Evolutionary conservation across 2,329 filamentous ascomycete genomes (phyloP), one percentile per base, ranked within the genome.

Genomic region (Nemania serpens): DNA sequence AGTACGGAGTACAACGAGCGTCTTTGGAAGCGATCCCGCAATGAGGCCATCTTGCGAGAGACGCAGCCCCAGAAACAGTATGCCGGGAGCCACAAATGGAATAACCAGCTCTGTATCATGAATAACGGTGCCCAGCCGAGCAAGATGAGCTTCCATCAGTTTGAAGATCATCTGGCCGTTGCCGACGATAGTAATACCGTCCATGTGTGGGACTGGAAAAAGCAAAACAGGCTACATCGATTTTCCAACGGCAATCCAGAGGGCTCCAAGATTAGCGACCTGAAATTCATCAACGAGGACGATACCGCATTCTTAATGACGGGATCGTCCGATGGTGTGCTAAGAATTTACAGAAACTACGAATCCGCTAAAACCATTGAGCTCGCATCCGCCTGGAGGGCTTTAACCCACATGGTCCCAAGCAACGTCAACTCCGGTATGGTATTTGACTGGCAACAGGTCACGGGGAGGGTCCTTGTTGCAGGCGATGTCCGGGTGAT

Each of bases 381-480:
- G 76, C 84, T 99, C 33, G 93, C 96, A 2, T 93, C 94, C 0
- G 86, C 92, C 17, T 98, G 96, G 87, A 88, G 95, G 48, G 95
- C 95, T 4, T 78, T 99, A 61, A 96, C 92, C 12, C 92, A 99
- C 76, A 90, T 98, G 73, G 90, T 98, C 5, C 92, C 93, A 3
- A 96, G 91, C 75, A 97, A 94, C 70, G 90, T 93, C 71, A 96
- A 97, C 74, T 93, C 93, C 1, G 95, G 95, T 20, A 89, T 99
- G 77, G 94, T 98, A 25, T 96, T 98, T 73, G 94, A 99, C 75
- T 99, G 95, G 95, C 94, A 98, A 75, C 95, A 99, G 77, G 93
- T 96, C n/a, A 91, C 92, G 68, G 95, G 95, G 7, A 91, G 92
- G 62, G 89, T 96, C 7, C 83, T 99, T n/a, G 95, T 98, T 34